Evolutionary conservation across 345 rosid species (phyloP).

Genomic region (Psidium friedrichsthalianum): DNA sequence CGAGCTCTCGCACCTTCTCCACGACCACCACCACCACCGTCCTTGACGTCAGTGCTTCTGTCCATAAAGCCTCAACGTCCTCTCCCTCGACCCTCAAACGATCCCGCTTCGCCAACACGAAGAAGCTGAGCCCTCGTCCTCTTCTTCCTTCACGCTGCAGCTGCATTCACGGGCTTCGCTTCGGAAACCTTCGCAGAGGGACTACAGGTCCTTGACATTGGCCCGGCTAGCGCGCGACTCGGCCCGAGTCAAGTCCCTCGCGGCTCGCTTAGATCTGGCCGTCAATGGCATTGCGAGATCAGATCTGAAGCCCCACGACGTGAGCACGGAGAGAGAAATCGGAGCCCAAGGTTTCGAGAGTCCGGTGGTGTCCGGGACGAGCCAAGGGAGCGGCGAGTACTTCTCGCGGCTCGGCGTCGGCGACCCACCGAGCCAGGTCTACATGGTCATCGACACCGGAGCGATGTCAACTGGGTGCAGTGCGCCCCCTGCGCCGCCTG

Average conservation of each 20-base stretch:
- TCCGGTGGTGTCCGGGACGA: constrained; percentile 63
- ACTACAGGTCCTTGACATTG: constrained; percentile 54
- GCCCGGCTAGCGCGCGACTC: constrained; percentile 66
- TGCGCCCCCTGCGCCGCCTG: constrained; percentile 86
- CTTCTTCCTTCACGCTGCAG: constrained; percentile 22
- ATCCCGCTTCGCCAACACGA: neutral
- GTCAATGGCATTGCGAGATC: constrained; percentile 17
- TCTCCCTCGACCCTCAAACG: neutral
- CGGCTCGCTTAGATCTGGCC: constrained; percentile 42
- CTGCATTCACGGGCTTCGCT: constrained; percentile 44
- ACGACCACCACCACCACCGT: neutral
- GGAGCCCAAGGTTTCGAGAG: constrained; percentile 26
- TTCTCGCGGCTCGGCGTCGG: constrained; percentile 83
- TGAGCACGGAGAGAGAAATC: neutral
- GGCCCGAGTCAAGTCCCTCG: constrained; percentile 49
- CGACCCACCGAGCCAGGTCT: constrained; percentile 51
- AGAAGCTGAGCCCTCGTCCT: neutral
- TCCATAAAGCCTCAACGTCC: neutral
- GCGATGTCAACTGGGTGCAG: constrained; percentile 59
- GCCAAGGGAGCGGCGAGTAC: constrained; percentile 95
- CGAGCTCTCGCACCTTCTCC: neutral
- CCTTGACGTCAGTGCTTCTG: neutral
- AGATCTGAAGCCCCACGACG: constrained; percentile 40
- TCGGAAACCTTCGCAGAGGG: constrained; percentile 17
- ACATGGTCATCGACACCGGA: constrained; percentile 79